A percentile compares a stretch with the other conserved stretches of the same genome.
Conservation (phyloP, 2,329 filamentous ascomycete species). For the Verticillium albo-atrum region DNA sequence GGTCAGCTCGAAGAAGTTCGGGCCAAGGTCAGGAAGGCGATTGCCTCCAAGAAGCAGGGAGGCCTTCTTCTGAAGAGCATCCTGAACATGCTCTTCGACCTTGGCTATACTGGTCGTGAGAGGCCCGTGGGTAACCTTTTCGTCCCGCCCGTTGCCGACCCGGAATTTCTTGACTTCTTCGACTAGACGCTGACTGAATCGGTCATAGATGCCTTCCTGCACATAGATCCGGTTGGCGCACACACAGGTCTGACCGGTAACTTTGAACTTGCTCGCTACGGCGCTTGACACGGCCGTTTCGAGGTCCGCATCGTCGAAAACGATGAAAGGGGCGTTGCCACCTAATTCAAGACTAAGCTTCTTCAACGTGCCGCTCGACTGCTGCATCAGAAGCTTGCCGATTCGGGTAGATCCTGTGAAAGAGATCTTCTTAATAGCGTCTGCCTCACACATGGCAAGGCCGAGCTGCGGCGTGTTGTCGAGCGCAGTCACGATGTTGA, state of each 20-base stretch:
- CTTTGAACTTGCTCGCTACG: slow-evolving; percentile 84
- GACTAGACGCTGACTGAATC: slow-evolving; percentile 57
- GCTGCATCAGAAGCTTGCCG: slow-evolving; percentile 60
- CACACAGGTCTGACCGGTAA: slow-evolving; percentile 91
- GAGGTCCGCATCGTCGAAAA: slow-evolving; percentile 71
- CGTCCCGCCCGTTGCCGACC: slow-evolving; percentile 50
- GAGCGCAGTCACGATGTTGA: slow-evolving; percentile 58
- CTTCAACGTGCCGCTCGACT: slow-evolving; percentile 65
- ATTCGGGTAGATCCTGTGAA: slow-evolving; percentile 62
- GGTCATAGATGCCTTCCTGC: slow-evolving; percentile 71
- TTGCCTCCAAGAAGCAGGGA: slow-evolving; percentile 58
- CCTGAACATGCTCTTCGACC: slow-evolving; percentile 58
- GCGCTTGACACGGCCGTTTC: slow-evolving; percentile 69
- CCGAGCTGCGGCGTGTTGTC: slow-evolving; percentile 65
- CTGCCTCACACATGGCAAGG: slow-evolving; percentile 56
- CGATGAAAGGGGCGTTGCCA: slow-evolving; percentile 73
- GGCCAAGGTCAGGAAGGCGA: slow-evolving; percentile 56
- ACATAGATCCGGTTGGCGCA: slow-evolving; percentile 81
- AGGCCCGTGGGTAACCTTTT: slow-evolving; percentile 58
- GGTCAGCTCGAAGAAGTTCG: slow-evolving; percentile 67
- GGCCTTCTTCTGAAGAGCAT: slow-evolving; percentile 57
- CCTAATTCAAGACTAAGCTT: slow-evolving; percentile 59
- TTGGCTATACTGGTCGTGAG: slow-evolving; percentile 63
- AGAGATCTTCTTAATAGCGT: slow-evolving; percentile 65
- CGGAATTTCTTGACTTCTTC: slow-evolving; percentile 52